A percentile compares a stretch with the other conserved stretches of the same genome.
Evolutionary conservation across 352 stramenopile species (phyloP).

Genomic region (Phytopythium sindhum): DNA sequence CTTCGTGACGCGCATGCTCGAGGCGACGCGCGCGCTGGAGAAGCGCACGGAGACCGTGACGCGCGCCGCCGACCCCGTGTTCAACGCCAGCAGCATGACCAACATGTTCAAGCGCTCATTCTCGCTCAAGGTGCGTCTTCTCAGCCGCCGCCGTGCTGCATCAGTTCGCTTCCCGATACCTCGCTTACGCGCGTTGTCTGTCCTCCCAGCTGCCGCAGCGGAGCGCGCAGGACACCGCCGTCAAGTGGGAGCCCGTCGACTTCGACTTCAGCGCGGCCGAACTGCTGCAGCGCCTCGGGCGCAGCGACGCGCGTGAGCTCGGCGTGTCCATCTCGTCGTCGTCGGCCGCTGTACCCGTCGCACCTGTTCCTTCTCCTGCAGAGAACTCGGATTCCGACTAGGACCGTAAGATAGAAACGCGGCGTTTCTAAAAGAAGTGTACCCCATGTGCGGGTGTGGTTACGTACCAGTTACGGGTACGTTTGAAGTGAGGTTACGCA

Average conservation of each 20-base stretch:
- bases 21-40: slow-evolving; percentile 61
- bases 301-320: slow-evolving; percentile 47
- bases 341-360: not conserved
- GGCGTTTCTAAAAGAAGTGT: too few species aligned
- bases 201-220: slow-evolving; percentile 16
- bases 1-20: slow-evolving; percentile 54
- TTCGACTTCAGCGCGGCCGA: slow-evolving; percentile 55
- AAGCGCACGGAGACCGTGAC: slow-evolving; percentile 52
- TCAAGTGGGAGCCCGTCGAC: slow-evolving; percentile 61
- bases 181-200: not conserved
- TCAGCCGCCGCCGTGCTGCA: too few species aligned
- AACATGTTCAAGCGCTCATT: slow-evolving; percentile 60
- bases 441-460: too few species aligned
- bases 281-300: slow-evolving; percentile 49
- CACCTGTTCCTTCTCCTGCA: too few species aligned
- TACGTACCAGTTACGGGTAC: too few species aligned
- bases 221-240: slow-evolving; percentile 19
- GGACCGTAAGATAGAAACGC: too few species aligned
- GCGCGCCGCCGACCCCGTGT: slow-evolving; percentile 52
- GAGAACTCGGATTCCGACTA: slow-evolving; percentile 12
- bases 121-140: slow-evolving; percentile 50
- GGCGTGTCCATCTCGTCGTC: slow-evolving; percentile 54
- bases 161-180: too few species aligned
- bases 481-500: too few species aligned
- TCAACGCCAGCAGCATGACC: slow-evolving; percentile 50